Evolutionary conservation across 140 eudicot species (phyloP).

Genomic region (Flaveria floridana): DNA sequence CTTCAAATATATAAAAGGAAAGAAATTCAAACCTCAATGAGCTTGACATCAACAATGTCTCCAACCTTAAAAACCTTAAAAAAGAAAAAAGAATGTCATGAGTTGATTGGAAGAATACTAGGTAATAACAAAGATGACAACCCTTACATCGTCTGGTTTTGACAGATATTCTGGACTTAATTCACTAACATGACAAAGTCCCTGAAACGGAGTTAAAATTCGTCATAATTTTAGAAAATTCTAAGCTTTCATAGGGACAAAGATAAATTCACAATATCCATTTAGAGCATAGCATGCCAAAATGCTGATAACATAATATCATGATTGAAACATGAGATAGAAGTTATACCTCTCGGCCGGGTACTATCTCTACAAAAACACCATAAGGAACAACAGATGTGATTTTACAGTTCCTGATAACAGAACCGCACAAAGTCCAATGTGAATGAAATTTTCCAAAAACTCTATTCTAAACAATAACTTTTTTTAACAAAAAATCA

Average conservation of each 20-base stretch:
- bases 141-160: conserved; percentile 88
- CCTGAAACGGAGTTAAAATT: conserved; percentile 47
- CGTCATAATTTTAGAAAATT: not conserved
- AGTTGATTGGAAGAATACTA: conserved; percentile 5
- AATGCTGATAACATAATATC: conserved; percentile 7
- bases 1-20: not conserved
- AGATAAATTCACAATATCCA: not conserved
- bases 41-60: conserved; percentile 89
- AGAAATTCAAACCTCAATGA: conserved; percentile 66
- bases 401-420: conserved; percentile 81
- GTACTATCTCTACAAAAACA: conserved; percentile 89
- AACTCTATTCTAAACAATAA: not conserved
- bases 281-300: conserved; percentile 4
- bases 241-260: not conserved
- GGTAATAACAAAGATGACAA: conserved; percentile 7
- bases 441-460: not conserved
- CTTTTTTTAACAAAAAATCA: not conserved
- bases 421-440: conserved; percentile 26
- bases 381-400: conserved; percentile 87
- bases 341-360: conserved; percentile 84
- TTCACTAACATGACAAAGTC: conserved; percentile 97
- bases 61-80: conserved; percentile 89
- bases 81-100: not conserved
- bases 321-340: conserved; percentile 13
- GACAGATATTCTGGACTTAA: conserved; percentile 79